These are phyloP conservation scores for Exidia glandulosa DNA, from an alignment of 768 basidiomycete species.

Conservation along the genomic window DNA sequence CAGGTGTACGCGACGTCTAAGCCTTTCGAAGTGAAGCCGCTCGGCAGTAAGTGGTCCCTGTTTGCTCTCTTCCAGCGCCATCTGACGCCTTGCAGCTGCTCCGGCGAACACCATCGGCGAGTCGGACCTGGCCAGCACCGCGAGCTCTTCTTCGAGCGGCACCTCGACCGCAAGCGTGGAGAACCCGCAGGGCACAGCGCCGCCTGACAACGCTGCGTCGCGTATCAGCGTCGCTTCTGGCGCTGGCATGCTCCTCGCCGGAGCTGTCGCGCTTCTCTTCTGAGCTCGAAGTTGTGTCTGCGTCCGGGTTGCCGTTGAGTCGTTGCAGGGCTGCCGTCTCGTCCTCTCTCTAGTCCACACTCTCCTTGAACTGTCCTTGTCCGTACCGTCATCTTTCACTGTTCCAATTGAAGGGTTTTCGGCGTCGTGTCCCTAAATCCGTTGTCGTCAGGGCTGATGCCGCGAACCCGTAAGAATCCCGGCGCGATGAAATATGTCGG, in stretches of 20 bases:
- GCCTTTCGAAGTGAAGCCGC: slow-evolving; percentile 50
- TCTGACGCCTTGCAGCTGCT: neutral
- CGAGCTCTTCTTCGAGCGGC: neutral
- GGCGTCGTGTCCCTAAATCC: neutral
- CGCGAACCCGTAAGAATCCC: slow-evolving; percentile 41
- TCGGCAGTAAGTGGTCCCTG: slow-evolving; percentile 30
- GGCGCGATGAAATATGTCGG: neutral
- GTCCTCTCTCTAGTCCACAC: neutral
- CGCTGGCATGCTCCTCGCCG: slow-evolving; percentile 4
- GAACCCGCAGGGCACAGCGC: neutral
- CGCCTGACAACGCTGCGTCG: neutral
- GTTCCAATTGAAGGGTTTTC: slow-evolving; percentile 32
- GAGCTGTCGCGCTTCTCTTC: slow-evolving; percentile 6
- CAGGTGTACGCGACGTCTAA: slow-evolving; percentile 48
- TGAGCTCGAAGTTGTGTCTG: neutral
- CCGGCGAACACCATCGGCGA: neutral
- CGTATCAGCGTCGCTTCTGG: neutral
- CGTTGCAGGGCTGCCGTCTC: neutral
- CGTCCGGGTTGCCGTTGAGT: neutral
- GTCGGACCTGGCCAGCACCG: neutral
- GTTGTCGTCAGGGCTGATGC: slow-evolving; percentile 28
- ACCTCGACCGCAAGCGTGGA: neutral
- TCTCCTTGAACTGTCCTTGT: neutral
- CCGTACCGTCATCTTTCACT: no score
- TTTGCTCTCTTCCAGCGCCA: neutral